Percentiles rank a stretch among this genome's conserved stretches.
phyloP scores from a whole-genome alignment of 352 stramenopile species.

The Pythium dissimile region DNA sequence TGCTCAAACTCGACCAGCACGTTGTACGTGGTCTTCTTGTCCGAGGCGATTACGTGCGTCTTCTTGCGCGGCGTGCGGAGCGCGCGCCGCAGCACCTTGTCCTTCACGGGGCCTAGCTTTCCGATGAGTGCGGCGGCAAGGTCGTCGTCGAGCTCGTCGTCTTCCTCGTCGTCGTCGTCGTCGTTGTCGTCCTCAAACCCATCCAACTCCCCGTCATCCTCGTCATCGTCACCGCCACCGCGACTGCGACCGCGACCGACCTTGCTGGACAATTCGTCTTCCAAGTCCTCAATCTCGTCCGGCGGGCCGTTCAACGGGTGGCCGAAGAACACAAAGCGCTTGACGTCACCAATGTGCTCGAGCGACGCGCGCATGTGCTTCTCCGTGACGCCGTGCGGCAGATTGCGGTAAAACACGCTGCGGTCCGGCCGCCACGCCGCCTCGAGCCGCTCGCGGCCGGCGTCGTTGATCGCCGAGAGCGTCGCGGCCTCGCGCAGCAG shows the following conservation, averaged over 20 bases:
- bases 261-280: too few relatives aligned
- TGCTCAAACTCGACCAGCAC: conserved; percentile 77
- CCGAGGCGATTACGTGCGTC: conserved; percentile 69
- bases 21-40: conserved; percentile 65
- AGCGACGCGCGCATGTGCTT: conserved; percentile 67
- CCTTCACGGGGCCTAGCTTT: conserved; percentile 16
- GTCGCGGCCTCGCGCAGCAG: conserved; percentile 49
- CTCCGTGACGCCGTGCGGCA: conserved; percentile 60
- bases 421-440: conserved; percentile 44
- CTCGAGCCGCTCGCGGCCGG: conserved; percentile 33
- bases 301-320: conserved; percentile 55
- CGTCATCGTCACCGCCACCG: conserved; percentile 5
- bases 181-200: neutral
- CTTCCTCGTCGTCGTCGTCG: neutral
- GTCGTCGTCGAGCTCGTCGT: conserved; percentile 9
- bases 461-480: conserved; percentile 41
- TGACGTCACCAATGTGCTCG: conserved; percentile 59
- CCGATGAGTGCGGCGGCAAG: conserved; percentile 5
- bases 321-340: conserved; percentile 69
- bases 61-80: conserved; percentile 51
- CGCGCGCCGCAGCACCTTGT: conserved; percentile 19
- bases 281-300: conserved; percentile 36
- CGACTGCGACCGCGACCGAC: conserved; percentile 23
- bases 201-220: conserved; percentile 1
- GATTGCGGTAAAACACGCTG: conserved; percentile 79